These are phyloP conservation scores for Boletus vinaceobasis DNA, from an alignment of 768 basidiomycete genomes.

Conservation along the genomic window DNA sequence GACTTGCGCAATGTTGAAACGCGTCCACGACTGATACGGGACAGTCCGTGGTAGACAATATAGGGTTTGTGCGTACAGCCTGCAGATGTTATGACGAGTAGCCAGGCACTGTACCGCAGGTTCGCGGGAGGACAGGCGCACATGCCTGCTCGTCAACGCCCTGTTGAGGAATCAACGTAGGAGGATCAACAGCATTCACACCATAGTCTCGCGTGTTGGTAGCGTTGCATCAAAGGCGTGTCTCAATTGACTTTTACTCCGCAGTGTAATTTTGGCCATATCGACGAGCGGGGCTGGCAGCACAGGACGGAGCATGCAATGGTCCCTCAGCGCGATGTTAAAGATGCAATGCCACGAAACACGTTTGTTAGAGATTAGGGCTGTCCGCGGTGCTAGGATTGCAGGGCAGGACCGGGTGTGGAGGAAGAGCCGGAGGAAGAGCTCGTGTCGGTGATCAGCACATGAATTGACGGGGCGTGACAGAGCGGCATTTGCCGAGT, in stretches of 20 bases:
- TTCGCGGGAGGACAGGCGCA: slow-evolving; percentile 15
- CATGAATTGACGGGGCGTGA: slow-evolving; percentile 2
- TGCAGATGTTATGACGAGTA: neutral
- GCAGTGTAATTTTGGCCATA: neutral
- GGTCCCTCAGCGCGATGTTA: no score
- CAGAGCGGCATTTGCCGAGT: slow-evolving; percentile 26
- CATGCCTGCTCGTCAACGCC: no score
- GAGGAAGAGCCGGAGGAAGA: slow-evolving; percentile 3
- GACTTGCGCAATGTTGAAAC: neutral
- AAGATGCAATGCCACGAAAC: neutral
- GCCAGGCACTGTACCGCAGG: slow-evolving; percentile 1
- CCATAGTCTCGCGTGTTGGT: neutral
- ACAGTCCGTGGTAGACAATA: neutral
- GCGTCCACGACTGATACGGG: neutral
- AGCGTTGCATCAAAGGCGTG: neutral
- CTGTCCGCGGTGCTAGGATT: neutral
- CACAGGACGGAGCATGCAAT: neutral
- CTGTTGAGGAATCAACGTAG: neutral
- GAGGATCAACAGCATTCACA: no score
- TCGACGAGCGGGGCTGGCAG: neutral
- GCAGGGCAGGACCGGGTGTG: slow-evolving; percentile 11
- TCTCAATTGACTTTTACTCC: no score
- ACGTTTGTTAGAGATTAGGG: neutral
- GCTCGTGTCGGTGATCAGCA: neutral
- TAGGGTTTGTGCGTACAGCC: neutral